These are phyloP conservation scores for Paspalum notatum DNA, from an alignment of 176 grass and related monocot genomes.

Conservation along the genomic window DNA sequence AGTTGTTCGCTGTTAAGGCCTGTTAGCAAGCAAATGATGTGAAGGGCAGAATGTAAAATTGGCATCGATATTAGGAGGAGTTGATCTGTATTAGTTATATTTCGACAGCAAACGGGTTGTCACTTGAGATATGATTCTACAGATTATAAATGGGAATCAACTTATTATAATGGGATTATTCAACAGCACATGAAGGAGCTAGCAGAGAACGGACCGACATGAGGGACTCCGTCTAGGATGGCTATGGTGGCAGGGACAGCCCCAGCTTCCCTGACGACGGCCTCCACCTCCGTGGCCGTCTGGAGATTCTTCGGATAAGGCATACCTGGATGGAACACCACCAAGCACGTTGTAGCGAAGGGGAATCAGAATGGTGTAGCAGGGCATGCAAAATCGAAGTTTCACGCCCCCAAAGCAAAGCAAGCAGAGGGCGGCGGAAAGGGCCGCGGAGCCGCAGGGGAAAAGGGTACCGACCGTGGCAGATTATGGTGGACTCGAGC, in stretches of 20 bases:
- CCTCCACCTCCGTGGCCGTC: constrained; percentile 84
- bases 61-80: background rate
- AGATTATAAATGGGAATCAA: background rate
- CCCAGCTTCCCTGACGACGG: constrained; percentile 72
- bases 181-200: too few species aligned
- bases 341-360: background rate
- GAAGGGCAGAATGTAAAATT: background rate
- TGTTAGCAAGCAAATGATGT: constrained; percentile 6
- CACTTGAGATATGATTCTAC: background rate
- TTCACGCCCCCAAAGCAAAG: background rate
- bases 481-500: constrained; percentile 95
- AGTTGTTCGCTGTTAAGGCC: constrained; percentile 73
- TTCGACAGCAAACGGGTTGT: background rate
- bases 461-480: constrained; percentile 51
- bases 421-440: background rate
- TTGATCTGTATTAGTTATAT: background rate
- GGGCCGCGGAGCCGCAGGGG: background rate
- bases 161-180: too few species aligned
- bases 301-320: constrained; percentile 87
- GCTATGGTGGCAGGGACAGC: constrained; percentile 91
- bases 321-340: constrained; percentile 58
- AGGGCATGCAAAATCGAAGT: background rate
- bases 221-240: constrained; percentile 73
- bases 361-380: background rate
- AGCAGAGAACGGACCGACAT: constrained; percentile 51